Conservation (phyloP, 768 basidiomycete genomes). For the Cyclocybe aegerita region DNA sequence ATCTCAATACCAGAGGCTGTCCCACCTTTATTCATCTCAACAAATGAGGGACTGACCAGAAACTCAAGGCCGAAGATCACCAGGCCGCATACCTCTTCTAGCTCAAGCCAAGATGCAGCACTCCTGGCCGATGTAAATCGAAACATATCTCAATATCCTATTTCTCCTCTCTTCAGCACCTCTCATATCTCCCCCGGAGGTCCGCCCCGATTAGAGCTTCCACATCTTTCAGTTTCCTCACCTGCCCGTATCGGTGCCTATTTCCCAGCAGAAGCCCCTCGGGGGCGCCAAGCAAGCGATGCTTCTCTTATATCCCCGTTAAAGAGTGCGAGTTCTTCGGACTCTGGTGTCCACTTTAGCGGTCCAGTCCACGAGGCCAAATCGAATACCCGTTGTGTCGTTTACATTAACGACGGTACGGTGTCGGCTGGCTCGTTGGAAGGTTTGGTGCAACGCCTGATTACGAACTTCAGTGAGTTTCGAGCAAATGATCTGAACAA, state of each 20-base stretch:
- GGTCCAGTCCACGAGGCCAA: constrained; percentile 22
- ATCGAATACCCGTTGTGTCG: constrained; percentile 21
- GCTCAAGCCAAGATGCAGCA: constrained; percentile 3
- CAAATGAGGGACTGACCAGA: too few relatives aligned
- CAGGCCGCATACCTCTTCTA: constrained; percentile 4
- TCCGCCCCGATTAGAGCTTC: constrained; percentile 9
- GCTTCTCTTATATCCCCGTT: constrained; percentile 4
- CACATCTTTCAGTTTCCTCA: constrained; percentile 10
- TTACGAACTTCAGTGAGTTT: constrained; percentile 32
- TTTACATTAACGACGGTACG: constrained; percentile 25
- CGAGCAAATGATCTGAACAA: not conserved
- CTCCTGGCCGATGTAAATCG: not conserved
- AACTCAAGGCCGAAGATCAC: not conserved
- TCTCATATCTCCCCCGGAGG: not conserved
- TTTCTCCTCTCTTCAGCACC: not conserved
- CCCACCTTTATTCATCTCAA: too few relatives aligned
- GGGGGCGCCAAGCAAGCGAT: not conserved
- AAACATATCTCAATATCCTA: not conserved
- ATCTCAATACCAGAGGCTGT: too few relatives aligned
- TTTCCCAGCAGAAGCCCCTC: not conserved
- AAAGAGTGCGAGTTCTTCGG: constrained; percentile 18
- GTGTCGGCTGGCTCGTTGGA: constrained; percentile 42
- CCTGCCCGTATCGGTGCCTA: constrained; percentile 4
- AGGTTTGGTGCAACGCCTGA: constrained; percentile 40
- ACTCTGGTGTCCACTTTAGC: constrained; percentile 17